Percentiles rank a stretch among this genome's conserved stretches.
These are phyloP conservation scores for Hypsizygus marmoreus DNA, from an alignment of 768 basidiomycete genomes.

Conservation along the genomic window DNA sequence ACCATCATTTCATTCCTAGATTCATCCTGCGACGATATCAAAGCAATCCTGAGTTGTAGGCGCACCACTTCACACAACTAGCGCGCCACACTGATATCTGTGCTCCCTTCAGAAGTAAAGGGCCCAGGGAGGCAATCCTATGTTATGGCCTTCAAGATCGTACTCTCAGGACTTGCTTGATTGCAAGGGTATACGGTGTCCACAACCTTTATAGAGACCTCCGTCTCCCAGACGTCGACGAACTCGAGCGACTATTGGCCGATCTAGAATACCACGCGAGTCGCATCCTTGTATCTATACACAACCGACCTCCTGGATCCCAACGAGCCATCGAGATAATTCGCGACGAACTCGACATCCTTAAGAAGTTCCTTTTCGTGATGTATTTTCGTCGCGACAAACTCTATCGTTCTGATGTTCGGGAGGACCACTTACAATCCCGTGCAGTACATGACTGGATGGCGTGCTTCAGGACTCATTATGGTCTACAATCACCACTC, in stretches of 20 bases:
- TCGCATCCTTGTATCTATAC: constrained; percentile 11
- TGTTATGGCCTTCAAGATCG: constrained; percentile 17
- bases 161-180: constrained; percentile 12
- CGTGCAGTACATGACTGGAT: constrained; percentile 16
- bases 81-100: constrained; percentile 3
- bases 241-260: constrained; percentile 26
- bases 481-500: constrained; percentile 16
- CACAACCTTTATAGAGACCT: constrained; percentile 25
- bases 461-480: constrained; percentile 11
- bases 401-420: constrained; percentile 20
- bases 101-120: constrained; percentile 10
- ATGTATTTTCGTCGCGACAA: constrained; percentile 27
- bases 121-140: constrained; percentile 15
- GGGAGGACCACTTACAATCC: constrained; percentile 21
- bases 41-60: constrained; percentile 11
- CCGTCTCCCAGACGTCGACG: constrained; percentile 20
- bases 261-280: constrained; percentile 27
- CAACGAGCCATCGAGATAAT: constrained; percentile 13
- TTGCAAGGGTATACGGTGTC: constrained; percentile 19
- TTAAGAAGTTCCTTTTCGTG: constrained; percentile 31
- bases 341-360: constrained; percentile 19
- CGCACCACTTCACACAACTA: background rate
- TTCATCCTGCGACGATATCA: constrained; percentile 23
- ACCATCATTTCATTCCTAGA: constrained; percentile 22
- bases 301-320: constrained; percentile 10